These are phyloP conservation scores for Dinochytrium kinnereticum DNA, from an alignment of 371 early-diverging fungal species.

Conservation along the genomic window DNA sequence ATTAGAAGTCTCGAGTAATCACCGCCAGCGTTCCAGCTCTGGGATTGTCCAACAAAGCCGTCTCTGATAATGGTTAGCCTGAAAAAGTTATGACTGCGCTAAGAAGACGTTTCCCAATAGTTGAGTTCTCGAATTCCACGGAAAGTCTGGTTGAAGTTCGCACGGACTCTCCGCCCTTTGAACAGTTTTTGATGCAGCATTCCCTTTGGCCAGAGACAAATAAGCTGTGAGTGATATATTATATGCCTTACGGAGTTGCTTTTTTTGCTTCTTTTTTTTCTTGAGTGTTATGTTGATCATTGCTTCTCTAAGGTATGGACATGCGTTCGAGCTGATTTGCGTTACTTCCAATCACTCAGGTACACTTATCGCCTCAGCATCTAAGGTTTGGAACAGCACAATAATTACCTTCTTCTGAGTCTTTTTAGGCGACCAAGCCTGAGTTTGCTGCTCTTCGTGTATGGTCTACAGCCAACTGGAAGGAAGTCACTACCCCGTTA, in stretches of 20 bases:
- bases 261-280: background rate
- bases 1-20: constrained; percentile 57
- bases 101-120: too few relatives aligned
- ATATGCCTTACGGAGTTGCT: background rate
- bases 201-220: constrained; percentile 98
- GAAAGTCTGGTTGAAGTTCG: background rate
- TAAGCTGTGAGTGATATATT: constrained; percentile 75
- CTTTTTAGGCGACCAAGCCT: constrained; percentile 62
- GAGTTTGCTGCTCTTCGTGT: constrained; percentile 81
- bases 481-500: constrained; percentile 64
- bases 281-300: background rate
- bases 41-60: constrained; percentile 95
- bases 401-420: background rate
- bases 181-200: constrained; percentile 84
- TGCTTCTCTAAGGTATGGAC: constrained; percentile 67
- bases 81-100: too few relatives aligned
- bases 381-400: constrained; percentile 60
- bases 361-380: constrained; percentile 77
- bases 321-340: constrained; percentile 86
- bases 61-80: constrained; percentile 65
- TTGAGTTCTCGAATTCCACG: background rate
- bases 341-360: constrained; percentile 77
- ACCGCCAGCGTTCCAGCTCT: constrained; percentile 89
- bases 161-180: constrained; percentile 73
- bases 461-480: constrained; percentile 75